Evolutionary conservation across 768 basidiomycete genomes (phyloP), one percentile per base, ranked within the genome.

Genomic region (Psilocybe sp.): DNA sequence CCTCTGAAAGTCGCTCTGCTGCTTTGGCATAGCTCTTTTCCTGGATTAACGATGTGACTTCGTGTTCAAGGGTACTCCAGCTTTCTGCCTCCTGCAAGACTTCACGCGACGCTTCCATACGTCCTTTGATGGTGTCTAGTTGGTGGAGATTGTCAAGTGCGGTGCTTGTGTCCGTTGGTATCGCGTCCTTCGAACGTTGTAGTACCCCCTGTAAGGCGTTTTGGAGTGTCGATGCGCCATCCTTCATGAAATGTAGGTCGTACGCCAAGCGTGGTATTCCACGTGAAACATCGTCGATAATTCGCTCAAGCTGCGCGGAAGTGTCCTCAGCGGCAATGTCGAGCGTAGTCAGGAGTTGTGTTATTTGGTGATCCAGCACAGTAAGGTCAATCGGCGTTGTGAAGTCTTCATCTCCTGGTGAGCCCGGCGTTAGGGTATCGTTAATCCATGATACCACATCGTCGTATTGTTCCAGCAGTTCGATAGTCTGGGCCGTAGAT

Each of bases 191-290:
- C 4, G 84, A 79, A 41, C 76, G 76, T 28, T 72, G 67, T 48
- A 86, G 79, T 14, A 93, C 82, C 31, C 76, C 75, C 23, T 77
- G 70, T 16, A 99, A 73, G 8, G 82, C 71, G 23, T 71, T 72
- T 52, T 89, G 87, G 18, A 98, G 76, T 2, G 88, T 79, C 14
- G 88, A 68, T 1, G 95, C 94, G 31, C 87, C 84, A 60, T 98
- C 96, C 38, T 91, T 87, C 84, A 98, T 95, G 72, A 97, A 97
- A 64, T 98, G 95, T 33, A 99, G 76, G 68, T 98, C 97, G 65
- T 97, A 98, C 1, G 90, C 84, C 40, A 99, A 77, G 35, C 97
- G 82, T 11, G 97, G 92, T 16, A 98, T 85, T 4, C 86, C 82
- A 43, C 94, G 82, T 2, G 95, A 92, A 38, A 98, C 90, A 63